These are phyloP conservation scores for Gracilaria domingensis DNA, from an alignment of 23 red algal species.

Conservation along the genomic window DNA sequence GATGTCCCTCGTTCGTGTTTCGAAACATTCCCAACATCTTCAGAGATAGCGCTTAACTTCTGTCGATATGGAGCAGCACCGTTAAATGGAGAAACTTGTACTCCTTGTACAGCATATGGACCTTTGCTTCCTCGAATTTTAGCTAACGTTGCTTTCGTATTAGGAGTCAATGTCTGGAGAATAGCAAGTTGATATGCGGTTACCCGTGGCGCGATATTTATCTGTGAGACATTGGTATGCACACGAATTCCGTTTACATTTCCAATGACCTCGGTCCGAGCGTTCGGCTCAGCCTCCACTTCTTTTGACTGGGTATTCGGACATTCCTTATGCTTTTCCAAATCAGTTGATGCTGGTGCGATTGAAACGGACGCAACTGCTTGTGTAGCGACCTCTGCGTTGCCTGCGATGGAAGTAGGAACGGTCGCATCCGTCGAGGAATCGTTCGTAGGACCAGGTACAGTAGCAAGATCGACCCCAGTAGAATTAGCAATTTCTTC, in stretches of 20 bases:
- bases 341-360: background rate
- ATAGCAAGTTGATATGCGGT: slow-evolving; percentile 28
- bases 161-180: slow-evolving; percentile 29
- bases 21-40: background rate
- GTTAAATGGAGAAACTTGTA: slow-evolving; percentile 5
- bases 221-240: background rate
- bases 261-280: background rate
- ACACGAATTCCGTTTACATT: background rate
- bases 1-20: slow-evolving; percentile 34
- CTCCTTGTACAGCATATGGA: background rate
- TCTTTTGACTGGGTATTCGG: background rate
- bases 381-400: background rate
- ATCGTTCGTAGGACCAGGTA: background rate
- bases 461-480: background rate
- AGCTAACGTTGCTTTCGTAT: slow-evolving; percentile 10
- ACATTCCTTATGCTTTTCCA: background rate
- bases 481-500: background rate
- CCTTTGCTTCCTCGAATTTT: slow-evolving; percentile 18
- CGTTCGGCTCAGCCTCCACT: background rate
- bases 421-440: background rate
- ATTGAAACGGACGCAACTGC: background rate
- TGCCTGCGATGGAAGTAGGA: background rate
- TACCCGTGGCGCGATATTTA: slow-evolving; percentile 5
- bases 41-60: background rate
- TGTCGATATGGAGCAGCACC: background rate